Percentiles rank a stretch among this genome's conserved stretches.
Evolutionary conservation across 2,329 filamentous ascomycete genomes (phyloP).

Genomic region (Neopestalotiopsis sp.): DNA sequence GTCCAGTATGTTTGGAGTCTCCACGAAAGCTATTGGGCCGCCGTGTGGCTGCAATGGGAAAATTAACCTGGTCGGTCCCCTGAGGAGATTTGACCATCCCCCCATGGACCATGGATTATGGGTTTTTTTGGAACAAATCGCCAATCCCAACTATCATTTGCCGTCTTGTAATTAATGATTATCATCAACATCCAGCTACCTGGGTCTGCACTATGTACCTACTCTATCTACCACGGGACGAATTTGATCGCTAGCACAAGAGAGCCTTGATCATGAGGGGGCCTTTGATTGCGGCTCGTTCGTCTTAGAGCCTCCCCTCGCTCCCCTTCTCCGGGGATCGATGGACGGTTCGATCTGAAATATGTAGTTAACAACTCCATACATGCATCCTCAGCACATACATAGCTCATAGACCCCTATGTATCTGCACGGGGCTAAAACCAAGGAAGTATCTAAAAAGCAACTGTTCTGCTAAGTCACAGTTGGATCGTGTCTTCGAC

Average conservation of each 20-base stretch:
- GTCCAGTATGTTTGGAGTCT: neutral
- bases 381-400: no score
- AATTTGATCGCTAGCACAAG: neutral
- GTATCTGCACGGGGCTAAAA: neutral
- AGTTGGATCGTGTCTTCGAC: neutral
- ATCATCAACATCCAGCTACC: neutral
- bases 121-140: neutral
- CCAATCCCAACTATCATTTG: neutral
- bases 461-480: neutral
- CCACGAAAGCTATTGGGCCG: neutral
- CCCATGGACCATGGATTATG: neutral
- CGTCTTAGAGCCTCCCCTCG: neutral
- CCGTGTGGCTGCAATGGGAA: neutral
- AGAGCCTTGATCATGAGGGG: neutral
- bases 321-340: neutral
- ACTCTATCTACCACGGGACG: no score
- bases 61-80: neutral
- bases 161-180: neutral
- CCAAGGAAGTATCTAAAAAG: neutral
- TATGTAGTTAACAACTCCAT: no score
- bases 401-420: no score
- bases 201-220: no score
- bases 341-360: no score
- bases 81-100: neutral
- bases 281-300: neutral